Evolutionary conservation across 2,329 filamentous ascomycete genomes (phyloP), one percentile per base, ranked within the genome.

Genomic region (Hymenoscyphus fructigenus): DNA sequence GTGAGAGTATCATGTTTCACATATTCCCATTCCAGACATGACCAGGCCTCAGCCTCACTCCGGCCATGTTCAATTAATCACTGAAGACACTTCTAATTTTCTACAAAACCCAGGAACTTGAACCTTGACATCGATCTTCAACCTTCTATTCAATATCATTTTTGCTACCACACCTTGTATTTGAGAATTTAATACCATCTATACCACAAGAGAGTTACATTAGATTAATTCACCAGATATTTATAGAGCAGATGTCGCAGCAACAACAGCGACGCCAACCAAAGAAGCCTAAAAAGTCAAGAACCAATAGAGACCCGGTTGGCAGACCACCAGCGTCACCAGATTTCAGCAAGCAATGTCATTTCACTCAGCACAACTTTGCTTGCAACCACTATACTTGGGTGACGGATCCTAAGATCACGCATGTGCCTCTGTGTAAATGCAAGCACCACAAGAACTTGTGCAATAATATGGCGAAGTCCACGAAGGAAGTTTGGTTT

Each of bases 401-500:
- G 59, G 50, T 62, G 14, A 59, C 58, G 14, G 34, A 59, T 29
- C 66, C 66, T 17, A 63, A 65, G 34, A 68, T 68, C 34, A 60
- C n/a, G 5, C 66, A 68, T 57, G 26, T 65, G 0, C 20, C 20
- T 5, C 47, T 50, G 32, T 62, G 56, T 29, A 47, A 28, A 14
- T 38, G 32, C 53, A 34, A 29, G n/a, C 50, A 55, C 6, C 57
- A 47, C 53, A 62, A 63, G 32, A 26, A 47, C 6, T 59, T 60
- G 28, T 68, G 67, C 26, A 28, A 34, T 7, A 68, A 68, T 23
- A 63, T 68, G 65, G 62, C 62, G 15, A 62, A 60, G 6, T 32
- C 28, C 3, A 57, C 59, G 10, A 65, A 44, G 36, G 57, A 59
- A 36, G 20, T 65, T 1, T 7, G 55, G 7, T 32, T 59, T 14